Conservation (phyloP, 225 moss, liverwort and hornwort species). For the Sphagnum tenellum region DNA sequence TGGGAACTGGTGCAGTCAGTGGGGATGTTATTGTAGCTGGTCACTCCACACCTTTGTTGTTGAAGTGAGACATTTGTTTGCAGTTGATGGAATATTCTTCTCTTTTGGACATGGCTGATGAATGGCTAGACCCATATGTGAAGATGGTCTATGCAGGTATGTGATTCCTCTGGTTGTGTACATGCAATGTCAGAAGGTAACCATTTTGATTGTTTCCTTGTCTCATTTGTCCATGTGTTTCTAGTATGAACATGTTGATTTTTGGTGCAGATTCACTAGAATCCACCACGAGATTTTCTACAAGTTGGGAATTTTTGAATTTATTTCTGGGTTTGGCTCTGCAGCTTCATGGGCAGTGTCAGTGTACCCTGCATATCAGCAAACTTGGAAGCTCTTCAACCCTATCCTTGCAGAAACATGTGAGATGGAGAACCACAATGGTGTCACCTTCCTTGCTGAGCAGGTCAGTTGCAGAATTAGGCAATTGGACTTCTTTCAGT, state of each 20-base stretch:
- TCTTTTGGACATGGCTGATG: conserved; percentile 57
- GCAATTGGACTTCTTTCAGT: no score
- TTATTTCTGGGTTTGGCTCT: conserved; percentile 2
- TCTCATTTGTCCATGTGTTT: no score
- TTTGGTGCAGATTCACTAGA: no score
- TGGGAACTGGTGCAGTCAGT: no score
- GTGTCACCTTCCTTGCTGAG: conserved; percentile 72
- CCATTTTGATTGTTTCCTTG: no score
- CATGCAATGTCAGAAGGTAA: no score
- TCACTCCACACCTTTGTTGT: no score
- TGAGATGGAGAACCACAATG: conserved; percentile 92
- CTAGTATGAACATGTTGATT: no score
- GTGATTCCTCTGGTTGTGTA: not conserved
- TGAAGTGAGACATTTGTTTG: conserved; percentile 7
- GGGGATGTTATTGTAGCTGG: no score
- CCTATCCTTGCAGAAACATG: conserved; percentile 95
- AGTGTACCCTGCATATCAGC: conserved; percentile 72
- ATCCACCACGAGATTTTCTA: no score
- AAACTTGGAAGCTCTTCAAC: conserved; percentile 92
- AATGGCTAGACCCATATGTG: conserved; percentile 47
- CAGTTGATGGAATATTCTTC: conserved; percentile 65
- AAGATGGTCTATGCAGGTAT: conserved; percentile 45
- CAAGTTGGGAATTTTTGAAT: no score
- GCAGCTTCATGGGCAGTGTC: conserved; percentile 79
- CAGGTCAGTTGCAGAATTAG: conserved; percentile 32